phyloP scores from a whole-genome alignment of 2,329 filamentous ascomycete genomes.

The Microdochium bolleyi region DNA sequence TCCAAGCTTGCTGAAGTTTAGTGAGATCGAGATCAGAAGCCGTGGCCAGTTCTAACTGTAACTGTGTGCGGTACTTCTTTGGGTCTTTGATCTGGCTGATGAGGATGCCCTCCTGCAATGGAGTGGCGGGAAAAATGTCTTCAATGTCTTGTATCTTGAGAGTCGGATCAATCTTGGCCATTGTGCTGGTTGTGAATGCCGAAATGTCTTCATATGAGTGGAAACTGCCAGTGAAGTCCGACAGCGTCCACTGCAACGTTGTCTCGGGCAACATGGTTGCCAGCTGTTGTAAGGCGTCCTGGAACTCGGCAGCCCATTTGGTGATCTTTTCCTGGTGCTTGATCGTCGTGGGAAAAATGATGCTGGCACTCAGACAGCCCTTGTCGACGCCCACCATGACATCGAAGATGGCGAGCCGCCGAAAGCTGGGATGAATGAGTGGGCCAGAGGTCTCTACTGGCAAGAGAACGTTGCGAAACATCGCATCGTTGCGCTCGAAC shows the following conservation, averaged over 20 bases:
- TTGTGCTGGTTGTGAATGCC: background rate
- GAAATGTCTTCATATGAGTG: background rate
- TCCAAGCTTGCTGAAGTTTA: background rate
- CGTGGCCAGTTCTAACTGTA: background rate
- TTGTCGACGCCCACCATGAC: conserved; percentile 36
- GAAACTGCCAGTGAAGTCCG: background rate
- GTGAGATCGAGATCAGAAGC: background rate
- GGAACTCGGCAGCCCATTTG: conserved; percentile 38
- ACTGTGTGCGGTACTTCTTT: background rate
- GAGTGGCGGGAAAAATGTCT: background rate
- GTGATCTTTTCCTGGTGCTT: conserved; percentile 33
- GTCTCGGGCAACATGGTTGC: background rate
- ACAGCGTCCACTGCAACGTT: background rate
- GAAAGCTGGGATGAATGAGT: conserved; percentile 21
- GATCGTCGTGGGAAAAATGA: conserved; percentile 34
- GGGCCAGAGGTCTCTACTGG: background rate
- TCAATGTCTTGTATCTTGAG: background rate
- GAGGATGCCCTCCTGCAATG: background rate
- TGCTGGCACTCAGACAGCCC: conserved; percentile 33
- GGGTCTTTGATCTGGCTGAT: background rate
- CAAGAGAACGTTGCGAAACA: background rate
- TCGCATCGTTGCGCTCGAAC: background rate
- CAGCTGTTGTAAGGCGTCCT: conserved; percentile 29
- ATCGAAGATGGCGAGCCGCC: conserved; percentile 42
- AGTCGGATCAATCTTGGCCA: background rate